A percentile compares a stretch with the other conserved stretches of the same genome.
phyloP scores from a whole-genome alignment of 257 asterid species.

The Fraxinus pennsylvanica region DNA sequence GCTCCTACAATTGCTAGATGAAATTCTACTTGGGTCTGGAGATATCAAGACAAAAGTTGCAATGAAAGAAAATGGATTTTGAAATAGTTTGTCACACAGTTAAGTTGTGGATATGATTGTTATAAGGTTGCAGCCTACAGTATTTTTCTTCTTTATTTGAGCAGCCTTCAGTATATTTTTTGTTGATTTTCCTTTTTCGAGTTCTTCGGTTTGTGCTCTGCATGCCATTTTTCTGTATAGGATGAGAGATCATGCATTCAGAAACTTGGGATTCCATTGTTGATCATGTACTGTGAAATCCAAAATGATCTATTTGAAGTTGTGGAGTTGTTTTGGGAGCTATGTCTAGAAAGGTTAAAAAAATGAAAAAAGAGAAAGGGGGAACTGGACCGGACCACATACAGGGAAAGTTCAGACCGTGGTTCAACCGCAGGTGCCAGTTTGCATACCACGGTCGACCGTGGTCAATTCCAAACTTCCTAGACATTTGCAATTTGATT shows the following conservation, averaged over 20 bases:
- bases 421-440: no score
- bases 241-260: background rate
- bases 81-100: background rate
- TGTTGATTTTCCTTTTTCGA: background rate
- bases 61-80: background rate
- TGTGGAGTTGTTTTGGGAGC: no score
- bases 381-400: no score
- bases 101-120: constrained; percentile 2
- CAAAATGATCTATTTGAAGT: no score
- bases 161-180: background rate
- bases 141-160: constrained; percentile 20
- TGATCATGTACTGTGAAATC: background rate
- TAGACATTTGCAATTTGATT: no score
- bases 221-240: background rate
- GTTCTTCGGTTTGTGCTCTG: background rate
- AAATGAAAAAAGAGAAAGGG: no score
- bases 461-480: no score
- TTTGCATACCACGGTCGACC: no score
- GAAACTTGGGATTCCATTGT: background rate
- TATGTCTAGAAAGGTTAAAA: no score
- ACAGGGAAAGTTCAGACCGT: no score
- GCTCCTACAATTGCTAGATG: constrained; percentile 55
- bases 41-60: background rate
- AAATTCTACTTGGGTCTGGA: constrained; percentile 16
- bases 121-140: background rate